Evolutionary conservation across 306 rosid species (phyloP).

Genomic region (Pyrus betulifolia): DNA sequence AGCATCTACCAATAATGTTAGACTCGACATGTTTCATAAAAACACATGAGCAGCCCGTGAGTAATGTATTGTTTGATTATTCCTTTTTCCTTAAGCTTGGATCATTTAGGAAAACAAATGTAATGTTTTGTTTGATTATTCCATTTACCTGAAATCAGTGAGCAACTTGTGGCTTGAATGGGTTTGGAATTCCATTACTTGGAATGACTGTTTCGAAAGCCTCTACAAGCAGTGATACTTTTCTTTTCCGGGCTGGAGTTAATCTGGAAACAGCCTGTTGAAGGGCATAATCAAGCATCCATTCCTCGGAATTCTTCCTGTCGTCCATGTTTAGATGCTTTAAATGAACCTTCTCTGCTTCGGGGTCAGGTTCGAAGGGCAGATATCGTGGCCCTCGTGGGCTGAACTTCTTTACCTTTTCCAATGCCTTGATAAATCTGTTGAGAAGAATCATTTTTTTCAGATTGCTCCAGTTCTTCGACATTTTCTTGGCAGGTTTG

Average conservation of each 20-base stretch:
- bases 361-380: conserved; percentile 40
- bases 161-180: conserved; percentile 18
- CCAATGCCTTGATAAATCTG: conserved; percentile 82
- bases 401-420: conserved; percentile 54
- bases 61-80: too few species aligned
- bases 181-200: conserved; percentile 35
- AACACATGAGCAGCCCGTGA: too few species aligned
- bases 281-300: conserved; percentile 96
- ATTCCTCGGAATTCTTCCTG: conserved; percentile 77
- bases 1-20: neutral
- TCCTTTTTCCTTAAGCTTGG: neutral
- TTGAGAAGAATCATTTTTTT: conserved; percentile 65
- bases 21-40: neutral
- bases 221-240: conserved; percentile 79
- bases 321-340: conserved; percentile 61
- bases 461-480: conserved; percentile 80
- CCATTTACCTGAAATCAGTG: conserved; percentile 19
- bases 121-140: neutral
- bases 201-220: conserved; percentile 91
- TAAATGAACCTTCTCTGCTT: conserved; percentile 55
- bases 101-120: neutral
- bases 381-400: conserved; percentile 51
- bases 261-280: conserved; percentile 69
- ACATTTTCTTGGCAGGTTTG: conserved; percentile 28
- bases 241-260: conserved; percentile 79